Base-by-base conservation (phyloP, 176 grass and related monocot species). In the Bothriochloa decipiens region DNA sequence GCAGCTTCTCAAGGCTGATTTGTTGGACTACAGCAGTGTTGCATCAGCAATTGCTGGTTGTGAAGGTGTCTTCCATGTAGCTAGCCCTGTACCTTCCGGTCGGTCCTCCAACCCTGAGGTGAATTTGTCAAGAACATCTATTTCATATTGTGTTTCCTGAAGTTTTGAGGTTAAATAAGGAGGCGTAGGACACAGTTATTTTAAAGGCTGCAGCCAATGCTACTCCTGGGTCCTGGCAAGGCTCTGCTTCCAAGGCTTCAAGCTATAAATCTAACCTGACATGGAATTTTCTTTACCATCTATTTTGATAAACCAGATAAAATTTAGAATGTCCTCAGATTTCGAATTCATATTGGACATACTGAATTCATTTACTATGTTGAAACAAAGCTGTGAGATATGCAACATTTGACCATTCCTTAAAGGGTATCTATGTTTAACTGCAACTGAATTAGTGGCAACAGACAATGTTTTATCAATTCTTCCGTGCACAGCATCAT, bases 31-130 rank as follows among this genome's bases (percentile, higher is more conserved):
- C 36, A 33, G 16, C 65, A 89, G 88, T 14, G 50, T 92, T 4
- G 79, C 72, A 18, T 72, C 86, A 8, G 88, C 89, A 2, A 35
- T 98, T 47, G 76, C 82, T 0, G 89, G 95, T 36, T 93, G 92
- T 58, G 92, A 90, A 69, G 90, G 85, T 11, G 87, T 95, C 63
- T 95, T 98, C 72, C 95, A 98, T 77, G 87, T 91, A 18, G 95
- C 91, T 17, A 88, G 92, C 72, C 89, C 95, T 72, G 95, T 95
- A 16, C 92, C 92, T 27, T 60, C 79, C 0, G 22, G 16, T 66
- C 87, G 73, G 77, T 84, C 88, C 58, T 71, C 82, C 32, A 87
- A 93, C 65, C 95, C 95, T 12, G 91, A 97, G 89, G 95, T 92
- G 43, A 89, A 33, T 50, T 55, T 33, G 2, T 23, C 11, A 65